Percentiles rank a stretch among this genome's conserved stretches.
These are phyloP conservation scores for Oropetium thomaeum DNA, from an alignment of 176 grass and related monocot genomes.

Conservation along the genomic window DNA sequence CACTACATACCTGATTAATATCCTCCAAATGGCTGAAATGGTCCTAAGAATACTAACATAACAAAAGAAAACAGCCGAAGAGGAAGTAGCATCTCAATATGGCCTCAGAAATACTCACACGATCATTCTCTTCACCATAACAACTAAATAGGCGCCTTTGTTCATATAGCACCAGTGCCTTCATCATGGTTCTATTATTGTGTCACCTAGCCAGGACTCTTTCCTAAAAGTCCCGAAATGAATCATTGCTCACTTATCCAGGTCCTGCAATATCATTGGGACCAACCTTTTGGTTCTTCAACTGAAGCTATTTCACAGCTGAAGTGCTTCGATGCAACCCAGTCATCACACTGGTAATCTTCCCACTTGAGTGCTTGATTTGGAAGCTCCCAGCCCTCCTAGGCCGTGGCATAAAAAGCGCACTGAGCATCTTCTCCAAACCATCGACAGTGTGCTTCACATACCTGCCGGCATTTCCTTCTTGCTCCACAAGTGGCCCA, in stretches of 20 bases:
- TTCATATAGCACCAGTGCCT: slow-evolving; percentile 12
- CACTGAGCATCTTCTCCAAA: slow-evolving; percentile 75
- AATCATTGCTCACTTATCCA: neutral
- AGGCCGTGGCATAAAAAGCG: slow-evolving; percentile 54
- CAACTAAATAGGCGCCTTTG: slow-evolving; percentile 20
- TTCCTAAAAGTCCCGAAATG: slow-evolving; percentile 1
- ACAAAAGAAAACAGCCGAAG: neutral
- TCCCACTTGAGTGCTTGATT: slow-evolving; percentile 63
- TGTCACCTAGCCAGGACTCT: neutral
- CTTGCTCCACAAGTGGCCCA: slow-evolving; percentile 87
- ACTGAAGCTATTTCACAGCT: slow-evolving; percentile 55
- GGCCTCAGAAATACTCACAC: neutral
- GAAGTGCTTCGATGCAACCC: slow-evolving; percentile 69
- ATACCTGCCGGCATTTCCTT: slow-evolving; percentile 68
- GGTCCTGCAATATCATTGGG: slow-evolving; percentile 19
- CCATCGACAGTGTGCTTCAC: slow-evolving; percentile 74
- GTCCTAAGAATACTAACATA: neutral
- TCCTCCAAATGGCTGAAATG: slow-evolving; percentile 24
- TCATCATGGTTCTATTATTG: slow-evolving; percentile 19
- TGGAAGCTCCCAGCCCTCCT: slow-evolving; percentile 68
- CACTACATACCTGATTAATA: slow-evolving; percentile 12
- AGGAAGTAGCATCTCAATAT: slow-evolving; percentile 13
- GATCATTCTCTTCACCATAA: slow-evolving; percentile 21
- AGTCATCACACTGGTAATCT: slow-evolving; percentile 41
- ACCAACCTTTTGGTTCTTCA: neutral